These are phyloP conservation scores for Cucurbita ficifolia DNA, from an alignment of 306 rosid genomes.

Conservation along the genomic window DNA sequence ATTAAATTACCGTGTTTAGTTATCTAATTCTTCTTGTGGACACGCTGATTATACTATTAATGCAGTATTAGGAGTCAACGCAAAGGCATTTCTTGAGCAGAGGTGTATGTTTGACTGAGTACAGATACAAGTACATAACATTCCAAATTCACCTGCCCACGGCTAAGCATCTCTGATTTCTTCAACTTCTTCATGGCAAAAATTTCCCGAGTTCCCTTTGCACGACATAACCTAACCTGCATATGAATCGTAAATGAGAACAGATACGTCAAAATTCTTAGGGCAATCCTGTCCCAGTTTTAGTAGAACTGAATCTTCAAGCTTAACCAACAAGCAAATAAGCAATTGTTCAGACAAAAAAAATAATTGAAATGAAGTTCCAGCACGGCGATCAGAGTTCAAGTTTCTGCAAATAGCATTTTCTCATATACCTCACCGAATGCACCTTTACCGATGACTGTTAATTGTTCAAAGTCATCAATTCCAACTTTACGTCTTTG, in stretches of 20 bases:
- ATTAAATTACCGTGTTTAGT: background rate
- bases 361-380: background rate
- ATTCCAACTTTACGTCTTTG: conserved; percentile 94
- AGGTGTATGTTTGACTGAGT: background rate
- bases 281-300: background rate
- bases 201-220: conserved; percentile 66
- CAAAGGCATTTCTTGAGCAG: background rate
- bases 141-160: conserved; percentile 72
- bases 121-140: background rate
- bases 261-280: background rate
- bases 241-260: background rate
- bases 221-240: conserved; percentile 89
- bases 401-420: background rate
- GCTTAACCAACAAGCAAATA: background rate
- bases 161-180: conserved; percentile 98
- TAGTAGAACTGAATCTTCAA: background rate
- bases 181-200: conserved; percentile 94
- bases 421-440: conserved; percentile 66
- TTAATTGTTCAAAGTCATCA: conserved; percentile 89
- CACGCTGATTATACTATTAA: background rate
- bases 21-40: background rate
- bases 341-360: background rate
- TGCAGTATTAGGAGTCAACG: background rate
- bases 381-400: background rate
- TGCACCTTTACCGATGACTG: conserved; percentile 93